phyloP scores from a whole-genome alignment of 2,329 filamentous ascomycete species.

The Curvularia sp. region DNA sequence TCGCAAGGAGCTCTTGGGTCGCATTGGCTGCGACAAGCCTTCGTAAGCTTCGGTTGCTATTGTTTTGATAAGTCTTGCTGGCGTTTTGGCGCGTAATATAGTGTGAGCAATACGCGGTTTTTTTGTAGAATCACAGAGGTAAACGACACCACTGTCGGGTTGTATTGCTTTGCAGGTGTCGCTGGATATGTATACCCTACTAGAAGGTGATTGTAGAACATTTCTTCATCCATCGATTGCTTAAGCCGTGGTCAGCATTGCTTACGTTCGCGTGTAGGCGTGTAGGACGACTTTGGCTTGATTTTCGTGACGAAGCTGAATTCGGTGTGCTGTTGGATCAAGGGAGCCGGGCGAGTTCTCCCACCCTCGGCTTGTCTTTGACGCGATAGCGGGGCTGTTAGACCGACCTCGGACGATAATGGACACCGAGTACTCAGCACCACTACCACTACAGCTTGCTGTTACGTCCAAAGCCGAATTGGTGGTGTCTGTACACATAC shows the following conservation, averaged over 20 bases:
- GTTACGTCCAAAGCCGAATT: background rate
- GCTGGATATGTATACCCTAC: conserved; percentile 17
- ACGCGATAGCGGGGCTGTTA: conserved; percentile 1
- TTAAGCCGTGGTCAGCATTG: background rate
- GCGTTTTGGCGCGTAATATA: conserved; percentile 8
- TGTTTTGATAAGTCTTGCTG: conserved; percentile 17
- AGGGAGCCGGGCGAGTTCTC: background rate
- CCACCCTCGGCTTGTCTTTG: conserved; percentile 5
- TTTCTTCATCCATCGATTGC: background rate
- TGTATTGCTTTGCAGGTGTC: conserved; percentile 2
- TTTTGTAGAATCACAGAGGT: background rate
- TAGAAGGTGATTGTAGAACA: conserved; percentile 1
- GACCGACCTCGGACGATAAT: background rate
- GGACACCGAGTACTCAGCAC: background rate
- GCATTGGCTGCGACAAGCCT: conserved; percentile 83
- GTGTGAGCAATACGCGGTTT: background rate
- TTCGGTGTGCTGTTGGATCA: background rate
- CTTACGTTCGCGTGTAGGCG: background rate
- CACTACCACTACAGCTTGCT: background rate
- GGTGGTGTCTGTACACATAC: background rate
- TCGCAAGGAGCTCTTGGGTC: conserved; percentile 79
- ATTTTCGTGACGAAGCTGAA: background rate
- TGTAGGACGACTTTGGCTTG: background rate
- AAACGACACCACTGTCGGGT: background rate
- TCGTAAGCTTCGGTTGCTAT: background rate